These are phyloP conservation scores for Fusarium sp. DNA, from an alignment of 2,329 filamentous ascomycete genomes.

Conservation along the genomic window DNA sequence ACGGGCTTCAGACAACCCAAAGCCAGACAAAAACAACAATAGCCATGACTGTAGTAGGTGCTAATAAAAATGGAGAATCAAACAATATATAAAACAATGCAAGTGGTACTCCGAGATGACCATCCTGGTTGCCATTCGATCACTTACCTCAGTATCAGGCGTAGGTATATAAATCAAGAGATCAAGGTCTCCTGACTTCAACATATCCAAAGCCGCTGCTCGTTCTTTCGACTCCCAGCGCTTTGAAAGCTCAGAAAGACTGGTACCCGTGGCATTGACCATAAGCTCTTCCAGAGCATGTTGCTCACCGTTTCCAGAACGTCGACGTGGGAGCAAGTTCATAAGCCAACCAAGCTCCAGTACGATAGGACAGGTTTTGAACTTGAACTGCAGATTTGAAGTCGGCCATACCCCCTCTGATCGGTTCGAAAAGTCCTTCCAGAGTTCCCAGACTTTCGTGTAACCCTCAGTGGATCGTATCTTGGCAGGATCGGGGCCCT, in stretches of 20 bases:
- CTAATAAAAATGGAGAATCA: neutral
- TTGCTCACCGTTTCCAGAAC: neutral
- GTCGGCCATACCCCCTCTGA: neutral
- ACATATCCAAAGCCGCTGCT: neutral
- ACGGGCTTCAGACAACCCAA: neutral
- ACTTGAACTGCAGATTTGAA: neutral
- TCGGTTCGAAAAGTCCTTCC: neutral
- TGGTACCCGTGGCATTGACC: neutral
- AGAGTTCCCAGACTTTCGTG: neutral
- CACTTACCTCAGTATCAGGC: neutral
- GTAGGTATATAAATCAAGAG: constrained; percentile 21
- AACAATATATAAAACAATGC: neutral
- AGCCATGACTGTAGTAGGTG: neutral
- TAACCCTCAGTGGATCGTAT: neutral
- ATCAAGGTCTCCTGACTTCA: neutral
- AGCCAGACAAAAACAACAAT: neutral
- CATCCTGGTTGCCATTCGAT: neutral
- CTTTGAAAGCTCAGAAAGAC: neutral
- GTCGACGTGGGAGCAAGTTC: neutral
- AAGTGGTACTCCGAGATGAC: neutral
- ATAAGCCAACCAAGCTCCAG: constrained; percentile 19
- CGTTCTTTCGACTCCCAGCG: neutral
- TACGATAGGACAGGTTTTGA: neutral
- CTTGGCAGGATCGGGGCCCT: neutral
- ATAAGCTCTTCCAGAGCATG: neutral